Percentiles rank a stretch among this genome's conserved stretches.
Evolutionary conservation across 768 basidiomycete species (phyloP).

Genomic region (Leucocoprinus sp.): DNA sequence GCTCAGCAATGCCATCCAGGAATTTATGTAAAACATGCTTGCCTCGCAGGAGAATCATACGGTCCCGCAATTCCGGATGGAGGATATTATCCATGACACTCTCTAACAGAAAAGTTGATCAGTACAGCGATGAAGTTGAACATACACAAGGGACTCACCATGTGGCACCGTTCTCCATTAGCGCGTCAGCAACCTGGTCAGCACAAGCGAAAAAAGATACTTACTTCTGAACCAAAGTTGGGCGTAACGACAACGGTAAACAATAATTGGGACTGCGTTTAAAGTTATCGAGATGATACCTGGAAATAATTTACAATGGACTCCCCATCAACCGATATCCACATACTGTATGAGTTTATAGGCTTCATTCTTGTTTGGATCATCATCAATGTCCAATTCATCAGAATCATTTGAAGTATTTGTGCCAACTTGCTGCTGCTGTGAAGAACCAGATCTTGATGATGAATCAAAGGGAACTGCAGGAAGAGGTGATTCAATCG

Average conservation of each 20-base stretch:
- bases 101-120: conserved; percentile 40
- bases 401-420: conserved; percentile 27
- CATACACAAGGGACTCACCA: conserved; percentile 33
- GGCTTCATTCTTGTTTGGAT: conserved; percentile 71
- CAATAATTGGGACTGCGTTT: conserved; percentile 81
- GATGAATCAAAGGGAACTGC: conserved; percentile 38
- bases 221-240: conserved; percentile 81
- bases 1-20: background rate
- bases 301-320: conserved; percentile 19
- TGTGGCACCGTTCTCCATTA: conserved; percentile 68
- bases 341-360: conserved; percentile 74
- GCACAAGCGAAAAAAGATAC: conserved; percentile 9
- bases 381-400: conserved; percentile 51
- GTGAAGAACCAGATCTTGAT: conserved; percentile 20
- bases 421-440: conserved; percentile 26
- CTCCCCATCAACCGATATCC: background rate
- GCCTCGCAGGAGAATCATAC: conserved; percentile 86
- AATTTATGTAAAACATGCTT: conserved; percentile 16
- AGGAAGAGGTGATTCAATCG: conserved; percentile 45
- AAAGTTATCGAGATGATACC: conserved; percentile 90
- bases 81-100: conserved; percentile 86
- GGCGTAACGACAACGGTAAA: conserved; percentile 79
- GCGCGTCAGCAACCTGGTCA: conserved; percentile 13
- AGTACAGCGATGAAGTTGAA: conserved; percentile 5
- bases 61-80: conserved; percentile 84